Percentiles rank a stretch among this genome's conserved stretches.
These are phyloP conservation scores for Corymbia maculata DNA, from an alignment of 345 rosid species.

Conservation along the genomic window DNA sequence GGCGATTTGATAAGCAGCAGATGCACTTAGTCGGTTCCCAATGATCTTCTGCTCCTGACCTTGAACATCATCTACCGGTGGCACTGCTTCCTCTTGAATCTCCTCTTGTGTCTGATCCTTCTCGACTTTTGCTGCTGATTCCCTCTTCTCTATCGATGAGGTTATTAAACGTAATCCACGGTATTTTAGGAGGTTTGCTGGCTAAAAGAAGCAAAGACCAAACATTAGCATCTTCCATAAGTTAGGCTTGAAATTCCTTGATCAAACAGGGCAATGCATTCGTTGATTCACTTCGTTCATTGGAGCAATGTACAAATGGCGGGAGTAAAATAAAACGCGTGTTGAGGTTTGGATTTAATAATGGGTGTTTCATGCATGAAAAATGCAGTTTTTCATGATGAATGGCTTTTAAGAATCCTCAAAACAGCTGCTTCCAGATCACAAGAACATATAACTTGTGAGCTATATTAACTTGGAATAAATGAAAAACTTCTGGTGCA, in stretches of 20 bases:
- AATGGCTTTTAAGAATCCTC: background rate
- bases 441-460: background rate
- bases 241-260: background rate
- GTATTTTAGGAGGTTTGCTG: constrained; percentile 46
- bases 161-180: constrained; percentile 58
- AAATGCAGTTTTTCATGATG: background rate
- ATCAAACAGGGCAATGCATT: background rate
- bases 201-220: constrained; percentile 20
- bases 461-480: background rate
- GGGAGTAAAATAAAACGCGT: background rate
- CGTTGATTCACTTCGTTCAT: background rate
- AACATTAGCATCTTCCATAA: background rate
- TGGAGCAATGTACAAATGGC: background rate
- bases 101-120: constrained; percentile 22
- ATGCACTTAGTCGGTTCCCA: constrained; percentile 35
- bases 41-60: constrained; percentile 18
- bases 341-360: background rate
- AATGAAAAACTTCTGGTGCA: background rate
- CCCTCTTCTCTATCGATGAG: constrained; percentile 70
- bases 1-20: constrained; percentile 72
- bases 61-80: constrained; percentile 8
- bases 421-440: background rate
- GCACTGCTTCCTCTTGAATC: constrained; percentile 21
- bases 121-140: constrained; percentile 29
- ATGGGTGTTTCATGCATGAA: background rate